Conservation (phyloP, 2,329 filamentous ascomycete genomes). For the Shiraia bambusicola region DNA sequence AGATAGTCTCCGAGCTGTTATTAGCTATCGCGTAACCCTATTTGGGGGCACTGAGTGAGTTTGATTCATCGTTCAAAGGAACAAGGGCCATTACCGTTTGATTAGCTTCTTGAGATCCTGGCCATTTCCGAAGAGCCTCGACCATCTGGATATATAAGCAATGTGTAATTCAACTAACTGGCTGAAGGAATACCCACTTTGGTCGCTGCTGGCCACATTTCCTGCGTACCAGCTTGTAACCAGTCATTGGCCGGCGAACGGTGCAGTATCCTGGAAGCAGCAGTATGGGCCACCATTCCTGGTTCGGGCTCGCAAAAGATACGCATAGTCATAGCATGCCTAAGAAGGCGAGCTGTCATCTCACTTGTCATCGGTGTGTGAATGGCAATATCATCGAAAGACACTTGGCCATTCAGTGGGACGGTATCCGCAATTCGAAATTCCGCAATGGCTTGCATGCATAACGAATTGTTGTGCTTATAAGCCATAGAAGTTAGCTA, state of each 20-base stretch:
- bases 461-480: too few species aligned
- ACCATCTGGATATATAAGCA: too few species aligned
- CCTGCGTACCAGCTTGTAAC: conserved; percentile 8
- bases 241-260: conserved; percentile 6
- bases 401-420: conserved; percentile 2
- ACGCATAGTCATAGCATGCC: conserved; percentile 43
- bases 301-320: conserved; percentile 45
- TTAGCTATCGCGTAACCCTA: conserved; percentile 2
- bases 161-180: too few species aligned
- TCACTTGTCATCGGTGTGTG: conserved; percentile 8
- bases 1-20: conserved; percentile 6
- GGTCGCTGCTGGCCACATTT: conserved; percentile 9
- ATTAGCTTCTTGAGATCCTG: too few species aligned
- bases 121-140: too few species aligned
- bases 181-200: too few species aligned
- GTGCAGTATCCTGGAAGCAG: conserved; percentile 17
- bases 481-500: too few species aligned
- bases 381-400: conserved; percentile 5
- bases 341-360: conserved; percentile 41
- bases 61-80: too few species aligned
- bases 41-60: too few species aligned
- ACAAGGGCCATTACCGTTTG: too few species aligned
- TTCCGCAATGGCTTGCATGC: too few species aligned
- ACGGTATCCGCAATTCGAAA: conserved; percentile 1
- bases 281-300: conserved; percentile 46